A percentile compares a stretch with the other conserved stretches of the same genome.
Conservation (phyloP, 1,284 basidiomycete species). For the Moniliella sp. region DNA sequence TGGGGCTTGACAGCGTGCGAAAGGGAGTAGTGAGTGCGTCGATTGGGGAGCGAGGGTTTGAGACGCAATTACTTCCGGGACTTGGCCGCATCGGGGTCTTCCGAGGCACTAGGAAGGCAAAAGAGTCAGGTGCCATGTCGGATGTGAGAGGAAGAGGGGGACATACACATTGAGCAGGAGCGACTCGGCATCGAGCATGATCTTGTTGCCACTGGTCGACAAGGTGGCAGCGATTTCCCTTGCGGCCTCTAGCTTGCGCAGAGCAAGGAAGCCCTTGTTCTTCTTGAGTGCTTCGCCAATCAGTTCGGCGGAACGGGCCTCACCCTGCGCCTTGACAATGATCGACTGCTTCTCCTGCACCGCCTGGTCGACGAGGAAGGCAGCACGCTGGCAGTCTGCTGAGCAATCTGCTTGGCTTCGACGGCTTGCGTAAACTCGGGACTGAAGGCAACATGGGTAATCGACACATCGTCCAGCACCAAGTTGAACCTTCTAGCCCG, state of each 20-base stretch:
- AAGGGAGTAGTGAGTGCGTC: too few relatives aligned
- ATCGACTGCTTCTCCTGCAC: constrained; percentile 98
- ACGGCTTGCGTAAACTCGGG: constrained; percentile 97
- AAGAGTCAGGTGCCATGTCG: too few relatives aligned
- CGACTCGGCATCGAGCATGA: constrained; percentile 84
- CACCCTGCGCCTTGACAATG: constrained; percentile 91
- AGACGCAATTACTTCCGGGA: too few relatives aligned
- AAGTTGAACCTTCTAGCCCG: constrained; percentile 77
- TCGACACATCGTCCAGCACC: constrained; percentile 90
- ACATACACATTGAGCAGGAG: constrained; percentile 68
- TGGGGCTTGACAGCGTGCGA: too few relatives aligned
- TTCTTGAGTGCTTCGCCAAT: constrained; percentile 86
- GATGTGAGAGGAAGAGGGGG: background rate
- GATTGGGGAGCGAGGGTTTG: too few relatives aligned
- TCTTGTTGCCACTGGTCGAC: constrained; percentile 62
- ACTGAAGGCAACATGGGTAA: constrained; percentile 94
- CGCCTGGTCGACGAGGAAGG: constrained; percentile 95
- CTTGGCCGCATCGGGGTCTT: too few relatives aligned
- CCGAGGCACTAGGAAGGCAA: too few relatives aligned
- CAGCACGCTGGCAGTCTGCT: constrained; percentile 96
- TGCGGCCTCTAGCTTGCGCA: constrained; percentile 81
- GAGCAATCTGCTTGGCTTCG: constrained; percentile 96
- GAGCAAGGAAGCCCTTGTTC: constrained; percentile 82
- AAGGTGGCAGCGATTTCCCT: constrained; percentile 66
- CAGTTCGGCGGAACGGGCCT: constrained; percentile 79